Evolutionary conservation across 2,329 filamentous ascomycete species (phyloP).

Genomic region (Aspergillus nomiae): DNA sequence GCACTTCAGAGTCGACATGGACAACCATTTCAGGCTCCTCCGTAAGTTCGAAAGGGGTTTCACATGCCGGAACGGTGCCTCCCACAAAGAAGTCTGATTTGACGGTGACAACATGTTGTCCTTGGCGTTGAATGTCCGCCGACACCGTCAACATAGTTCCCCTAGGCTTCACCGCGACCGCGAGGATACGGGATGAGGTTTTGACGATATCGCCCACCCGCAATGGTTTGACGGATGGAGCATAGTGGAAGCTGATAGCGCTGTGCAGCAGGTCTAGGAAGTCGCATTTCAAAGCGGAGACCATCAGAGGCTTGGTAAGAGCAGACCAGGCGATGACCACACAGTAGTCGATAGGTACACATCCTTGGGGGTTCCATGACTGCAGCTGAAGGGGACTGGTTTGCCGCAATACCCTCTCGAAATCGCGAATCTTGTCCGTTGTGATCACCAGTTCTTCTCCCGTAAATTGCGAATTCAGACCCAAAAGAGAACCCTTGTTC

Average conservation of each 20-base stretch:
- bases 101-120: neutral
- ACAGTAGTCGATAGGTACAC: slow-evolving; percentile 88
- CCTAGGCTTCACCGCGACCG: slow-evolving; percentile 95
- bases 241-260: slow-evolving; percentile 97
- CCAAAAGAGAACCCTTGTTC: too few relatives aligned
- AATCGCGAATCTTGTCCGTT: too few relatives aligned
- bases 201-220: slow-evolving; percentile 94
- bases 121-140: neutral
- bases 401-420: too few relatives aligned
- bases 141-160: slow-evolving; percentile 68
- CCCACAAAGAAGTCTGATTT: too few relatives aligned
- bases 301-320: slow-evolving; percentile 99
- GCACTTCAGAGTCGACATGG: too few relatives aligned
- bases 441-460: too few relatives aligned
- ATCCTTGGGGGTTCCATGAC: neutral
- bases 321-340: slow-evolving; percentile 98
- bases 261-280: slow-evolving; percentile 93
- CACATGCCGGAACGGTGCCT: too few relatives aligned
- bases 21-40: too few relatives aligned
- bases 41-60: too few relatives aligned
- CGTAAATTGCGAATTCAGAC: too few relatives aligned
- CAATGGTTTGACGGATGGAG: slow-evolving; percentile 88
- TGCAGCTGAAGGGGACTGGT: neutral
- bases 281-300: slow-evolving; percentile 91
- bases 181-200: slow-evolving; percentile 96